Percentiles rank a stretch among this genome's conserved stretches.
Conservation (phyloP, 352 stramenopile species). For the Pythium volutum region DNA sequence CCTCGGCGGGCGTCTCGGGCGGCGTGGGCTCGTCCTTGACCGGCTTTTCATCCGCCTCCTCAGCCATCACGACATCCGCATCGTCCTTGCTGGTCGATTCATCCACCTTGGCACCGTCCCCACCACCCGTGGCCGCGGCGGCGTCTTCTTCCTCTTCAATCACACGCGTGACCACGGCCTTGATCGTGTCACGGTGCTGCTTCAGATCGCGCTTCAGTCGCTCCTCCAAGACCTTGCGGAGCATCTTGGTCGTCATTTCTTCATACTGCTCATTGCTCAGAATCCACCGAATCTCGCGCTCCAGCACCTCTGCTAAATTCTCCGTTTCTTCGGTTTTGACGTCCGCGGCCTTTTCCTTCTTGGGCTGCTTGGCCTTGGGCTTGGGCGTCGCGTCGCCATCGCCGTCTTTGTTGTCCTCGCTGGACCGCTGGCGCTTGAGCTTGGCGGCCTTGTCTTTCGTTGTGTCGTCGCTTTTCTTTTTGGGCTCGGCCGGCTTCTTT, state of each 20-base stretch:
- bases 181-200: constrained; percentile 73
- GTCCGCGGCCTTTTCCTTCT: constrained; percentile 34
- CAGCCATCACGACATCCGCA: constrained; percentile 17
- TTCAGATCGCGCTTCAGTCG: constrained; percentile 68
- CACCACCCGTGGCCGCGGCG: constrained; percentile 5
- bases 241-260: constrained; percentile 81
- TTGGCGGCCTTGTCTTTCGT: constrained; percentile 23
- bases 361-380: constrained; percentile 39
- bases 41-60: background rate
- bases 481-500: constrained; percentile 4
- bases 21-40: constrained; percentile 2
- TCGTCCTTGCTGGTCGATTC: background rate
- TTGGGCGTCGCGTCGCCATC: background rate
- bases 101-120: background rate
- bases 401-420: background rate
- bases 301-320: constrained; percentile 49
- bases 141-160: constrained; percentile 76
- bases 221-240: constrained; percentile 71
- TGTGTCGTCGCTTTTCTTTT: constrained; percentile 8
- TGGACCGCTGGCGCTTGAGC: constrained; percentile 21
- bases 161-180: constrained; percentile 67
- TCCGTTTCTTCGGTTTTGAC: constrained; percentile 44
- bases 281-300: constrained; percentile 81
- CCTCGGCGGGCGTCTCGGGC: background rate
- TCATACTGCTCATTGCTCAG: constrained; percentile 75